Conservation (phyloP, 2,329 filamentous ascomycete genomes). For the Fusarium goolgardi region DNA sequence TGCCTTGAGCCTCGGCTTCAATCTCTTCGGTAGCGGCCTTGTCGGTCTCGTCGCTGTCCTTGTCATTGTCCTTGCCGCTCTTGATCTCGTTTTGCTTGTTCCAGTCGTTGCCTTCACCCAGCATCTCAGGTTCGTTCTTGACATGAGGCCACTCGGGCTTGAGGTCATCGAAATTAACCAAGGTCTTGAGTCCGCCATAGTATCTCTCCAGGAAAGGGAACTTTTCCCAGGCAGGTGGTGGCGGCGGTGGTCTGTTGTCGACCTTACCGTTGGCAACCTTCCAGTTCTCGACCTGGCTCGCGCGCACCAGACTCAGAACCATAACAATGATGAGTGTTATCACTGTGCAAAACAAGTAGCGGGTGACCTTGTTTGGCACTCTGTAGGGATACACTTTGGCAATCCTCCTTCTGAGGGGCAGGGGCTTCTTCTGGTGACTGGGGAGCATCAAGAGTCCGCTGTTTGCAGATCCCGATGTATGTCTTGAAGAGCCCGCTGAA, state of each 20-base stretch:
- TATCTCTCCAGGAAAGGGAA: constrained; percentile 90
- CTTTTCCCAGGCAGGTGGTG: constrained; percentile 81
- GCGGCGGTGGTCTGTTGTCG: constrained; percentile 62
- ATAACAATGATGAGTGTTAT: constrained; percentile 78
- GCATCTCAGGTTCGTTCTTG: constrained; percentile 64
- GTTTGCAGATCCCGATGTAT: constrained; percentile 59
- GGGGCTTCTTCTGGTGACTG: constrained; percentile 49
- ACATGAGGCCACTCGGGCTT: constrained; percentile 82
- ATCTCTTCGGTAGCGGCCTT: constrained; percentile 35
- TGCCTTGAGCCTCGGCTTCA: constrained; percentile 21
- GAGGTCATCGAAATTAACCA: constrained; percentile 75
- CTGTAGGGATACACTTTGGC: constrained; percentile 63
- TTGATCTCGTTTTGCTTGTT: constrained; percentile 35
- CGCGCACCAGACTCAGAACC: constrained; percentile 78
- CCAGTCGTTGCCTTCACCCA: constrained; percentile 35
- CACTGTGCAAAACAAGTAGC: constrained; percentile 81
- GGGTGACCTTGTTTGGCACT: constrained; percentile 77
- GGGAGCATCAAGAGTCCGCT: constrained; percentile 60
- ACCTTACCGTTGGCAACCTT: constrained; percentile 66
- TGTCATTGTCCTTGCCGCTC: constrained; percentile 29
- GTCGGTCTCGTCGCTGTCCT: constrained; percentile 35
- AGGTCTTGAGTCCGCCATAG: constrained; percentile 83
- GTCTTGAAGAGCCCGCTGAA: constrained; percentile 66
- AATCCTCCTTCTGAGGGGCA: constrained; percentile 33
- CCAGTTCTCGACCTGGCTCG: constrained; percentile 77